These are phyloP conservation scores for Catharanthus roseus DNA, from an alignment of 257 asterid species.

Conservation along the genomic window DNA sequence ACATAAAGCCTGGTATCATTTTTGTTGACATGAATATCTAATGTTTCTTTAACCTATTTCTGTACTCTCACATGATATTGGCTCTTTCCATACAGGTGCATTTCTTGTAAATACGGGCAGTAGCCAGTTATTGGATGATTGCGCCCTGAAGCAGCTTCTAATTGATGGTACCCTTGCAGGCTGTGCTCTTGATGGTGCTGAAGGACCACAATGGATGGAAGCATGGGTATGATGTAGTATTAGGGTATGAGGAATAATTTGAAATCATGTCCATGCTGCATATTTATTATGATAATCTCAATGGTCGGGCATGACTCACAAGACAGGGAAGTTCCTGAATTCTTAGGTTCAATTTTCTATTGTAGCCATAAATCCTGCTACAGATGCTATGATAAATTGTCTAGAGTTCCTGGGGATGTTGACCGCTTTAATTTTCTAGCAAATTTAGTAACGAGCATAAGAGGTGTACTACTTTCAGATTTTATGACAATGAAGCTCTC, in stretches of 20 bases:
- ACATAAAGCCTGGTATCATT: conserved; percentile 74
- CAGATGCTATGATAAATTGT: background rate
- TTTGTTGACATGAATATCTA: background rate
- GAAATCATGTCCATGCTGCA: conserved; percentile 13
- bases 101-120: conserved; percentile 99
- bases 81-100: conserved; percentile 61
- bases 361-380: background rate
- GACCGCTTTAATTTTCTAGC: background rate
- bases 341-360: background rate
- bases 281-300: background rate
- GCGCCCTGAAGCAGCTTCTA: conserved; percentile 97
- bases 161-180: conserved; percentile 97
- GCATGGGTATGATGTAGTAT: conserved; percentile 98
- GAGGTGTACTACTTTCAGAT: background rate
- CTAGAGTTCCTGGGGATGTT: background rate
- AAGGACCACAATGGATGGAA: conserved; percentile 99
- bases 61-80: conserved; percentile 26
- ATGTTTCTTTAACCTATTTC: background rate
- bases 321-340: background rate
- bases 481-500: background rate
- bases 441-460: background rate
- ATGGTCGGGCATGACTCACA: conserved; percentile 10
- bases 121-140: conserved; percentile 94
- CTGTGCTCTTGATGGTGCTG: conserved; percentile 99
- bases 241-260: conserved; percentile 56